Evolutionary conservation across 2,329 filamentous ascomycete genomes (phyloP).

Genomic region (Clarireedia monteithiana): DNA sequence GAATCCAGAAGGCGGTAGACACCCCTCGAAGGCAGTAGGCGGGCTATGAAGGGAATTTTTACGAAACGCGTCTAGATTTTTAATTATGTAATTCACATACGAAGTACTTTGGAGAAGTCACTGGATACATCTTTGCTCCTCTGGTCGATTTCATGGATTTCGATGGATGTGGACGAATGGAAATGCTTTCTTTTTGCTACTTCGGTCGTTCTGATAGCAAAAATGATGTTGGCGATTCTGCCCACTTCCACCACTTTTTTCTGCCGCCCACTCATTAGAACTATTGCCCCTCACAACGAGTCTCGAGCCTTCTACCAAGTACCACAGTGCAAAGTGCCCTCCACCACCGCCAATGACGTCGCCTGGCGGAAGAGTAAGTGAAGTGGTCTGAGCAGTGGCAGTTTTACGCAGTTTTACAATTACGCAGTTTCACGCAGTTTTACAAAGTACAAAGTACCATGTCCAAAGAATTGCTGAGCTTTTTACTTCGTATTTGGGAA

Average conservation of each 20-base stretch:
- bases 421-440: too few species aligned
- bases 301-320: not conserved
- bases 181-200: not conserved
- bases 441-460: too few species aligned
- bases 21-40: not conserved
- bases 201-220: too few species aligned
- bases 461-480: too few species aligned
- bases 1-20: slow-evolving; percentile 1
- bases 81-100: not conserved
- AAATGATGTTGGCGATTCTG: not conserved
- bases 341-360: too few species aligned
- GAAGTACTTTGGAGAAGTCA: not conserved
- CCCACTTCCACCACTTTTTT: not conserved
- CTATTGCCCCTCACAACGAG: not conserved
- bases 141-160: too few species aligned
- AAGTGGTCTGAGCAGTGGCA: too few species aligned
- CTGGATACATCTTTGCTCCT: not conserved
- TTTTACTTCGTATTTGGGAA: too few species aligned
- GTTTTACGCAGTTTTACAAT: too few species aligned
- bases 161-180: too few species aligned
- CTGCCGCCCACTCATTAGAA: not conserved
- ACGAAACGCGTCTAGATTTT: not conserved
- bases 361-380: too few species aligned
- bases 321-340: too few species aligned
- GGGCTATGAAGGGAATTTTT: not conserved